A percentile compares a stretch with the other conserved stretches of the same genome.
These are phyloP conservation scores for Rhodotorula babjevae DNA, from an alignment of 768 basidiomycete genomes.

Conservation along the genomic window DNA sequence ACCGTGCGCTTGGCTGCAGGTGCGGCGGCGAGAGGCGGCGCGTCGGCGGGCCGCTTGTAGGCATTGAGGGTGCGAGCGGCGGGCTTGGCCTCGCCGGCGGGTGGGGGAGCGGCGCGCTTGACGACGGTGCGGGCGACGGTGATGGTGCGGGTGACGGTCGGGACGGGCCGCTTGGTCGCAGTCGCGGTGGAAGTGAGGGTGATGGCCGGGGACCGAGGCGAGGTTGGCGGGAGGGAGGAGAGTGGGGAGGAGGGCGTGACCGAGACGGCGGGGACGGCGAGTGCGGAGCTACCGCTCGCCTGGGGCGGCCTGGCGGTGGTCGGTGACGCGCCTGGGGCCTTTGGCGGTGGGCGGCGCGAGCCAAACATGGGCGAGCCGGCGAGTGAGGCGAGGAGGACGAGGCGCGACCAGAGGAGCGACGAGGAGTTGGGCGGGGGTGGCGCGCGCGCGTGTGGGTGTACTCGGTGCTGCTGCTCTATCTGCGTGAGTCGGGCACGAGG, in stretches of 20 bases:
- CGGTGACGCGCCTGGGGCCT: not conserved
- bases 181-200: not conserved
- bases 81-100: not conserved
- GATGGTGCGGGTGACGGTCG: not conserved
- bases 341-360: conserved; percentile 3
- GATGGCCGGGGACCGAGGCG: no score
- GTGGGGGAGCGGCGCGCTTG: not conserved
- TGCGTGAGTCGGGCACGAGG: no score
- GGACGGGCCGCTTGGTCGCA: not conserved
- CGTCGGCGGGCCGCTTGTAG: not conserved
- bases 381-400: not conserved
- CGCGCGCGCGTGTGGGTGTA: not conserved
- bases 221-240: not conserved
- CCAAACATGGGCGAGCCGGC: not conserved
- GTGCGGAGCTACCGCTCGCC: not conserved
- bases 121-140: not conserved
- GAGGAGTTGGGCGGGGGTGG: not conserved
- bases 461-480: not conserved
- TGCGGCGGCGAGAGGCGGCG: not conserved
- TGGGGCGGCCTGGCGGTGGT: not conserved
- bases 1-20: not conserved
- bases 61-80: not conserved
- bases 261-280: not conserved
- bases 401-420: not conserved
- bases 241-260: not conserved